Conservation (phyloP, 2,329 filamentous ascomycete species). For the Venturia carpophila region DNA sequence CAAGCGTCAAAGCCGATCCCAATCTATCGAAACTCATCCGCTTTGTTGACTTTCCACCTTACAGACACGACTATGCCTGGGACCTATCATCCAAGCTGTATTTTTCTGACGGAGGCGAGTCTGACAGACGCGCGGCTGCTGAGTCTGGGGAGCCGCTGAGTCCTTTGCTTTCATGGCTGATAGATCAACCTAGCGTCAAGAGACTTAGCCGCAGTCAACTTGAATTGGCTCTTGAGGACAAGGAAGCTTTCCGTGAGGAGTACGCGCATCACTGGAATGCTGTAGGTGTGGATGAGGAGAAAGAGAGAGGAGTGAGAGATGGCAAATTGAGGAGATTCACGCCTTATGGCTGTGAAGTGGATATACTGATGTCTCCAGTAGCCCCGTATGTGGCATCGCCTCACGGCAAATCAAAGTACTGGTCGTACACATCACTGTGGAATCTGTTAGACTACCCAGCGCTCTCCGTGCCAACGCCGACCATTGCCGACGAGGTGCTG, state of each 20-base stretch:
- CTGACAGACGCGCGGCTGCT: conserved; percentile 43
- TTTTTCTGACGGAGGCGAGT: conserved; percentile 52
- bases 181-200: conserved; percentile 46
- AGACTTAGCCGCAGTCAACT: conserved; percentile 35
- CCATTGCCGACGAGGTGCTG: conserved; percentile 17
- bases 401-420: conserved; percentile 48
- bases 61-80: conserved; percentile 44
- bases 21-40: conserved; percentile 36
- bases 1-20: conserved; percentile 36
- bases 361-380: conserved; percentile 55
- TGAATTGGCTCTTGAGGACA: conserved; percentile 35
- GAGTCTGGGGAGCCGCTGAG: conserved; percentile 50
- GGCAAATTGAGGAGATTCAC: conserved; percentile 18
- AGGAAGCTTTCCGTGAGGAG: conserved; percentile 38
- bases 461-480: conserved; percentile 49
- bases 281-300: conserved; percentile 26
- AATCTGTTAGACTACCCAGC: conserved; percentile 62
- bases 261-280: conserved; percentile 42
- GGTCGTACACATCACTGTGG: conserved; percentile 60
- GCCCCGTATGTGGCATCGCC: conserved; percentile 47
- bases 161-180: conserved; percentile 52
- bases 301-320: conserved; percentile 23
- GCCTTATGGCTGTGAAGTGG: conserved; percentile 32
- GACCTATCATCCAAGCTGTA: conserved; percentile 43
- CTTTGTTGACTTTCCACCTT: conserved; percentile 44